phyloP scores from a whole-genome alignment of 176 grass and related monocot species.

The Triticum timopheevii region DNA sequence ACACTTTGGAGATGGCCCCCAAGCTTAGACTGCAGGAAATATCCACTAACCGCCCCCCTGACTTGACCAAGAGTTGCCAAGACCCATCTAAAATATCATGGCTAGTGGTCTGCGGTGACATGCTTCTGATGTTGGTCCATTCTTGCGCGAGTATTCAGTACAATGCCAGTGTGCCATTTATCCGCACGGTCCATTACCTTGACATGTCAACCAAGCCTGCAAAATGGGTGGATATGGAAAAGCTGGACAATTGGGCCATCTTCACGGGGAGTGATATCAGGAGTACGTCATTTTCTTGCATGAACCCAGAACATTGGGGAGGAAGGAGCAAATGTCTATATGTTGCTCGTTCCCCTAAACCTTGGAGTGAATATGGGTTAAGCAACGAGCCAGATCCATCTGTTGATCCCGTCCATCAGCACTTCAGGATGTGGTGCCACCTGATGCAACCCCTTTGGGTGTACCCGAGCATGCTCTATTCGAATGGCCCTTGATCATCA shows the following conservation, averaged over 20 bases:
- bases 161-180: background rate
- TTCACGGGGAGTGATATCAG: background rate
- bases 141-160: background rate
- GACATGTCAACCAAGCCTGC: conserved; percentile 21
- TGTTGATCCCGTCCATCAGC: background rate
- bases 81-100: background rate
- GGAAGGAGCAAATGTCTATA: background rate
- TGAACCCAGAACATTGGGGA: background rate
- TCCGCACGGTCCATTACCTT: background rate
- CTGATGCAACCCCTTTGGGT: background rate
- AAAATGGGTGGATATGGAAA: conserved; percentile 15
- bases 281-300: background rate
- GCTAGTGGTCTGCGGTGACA: conserved; percentile 36
- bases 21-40: background rate
- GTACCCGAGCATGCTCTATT: conserved; percentile 48
- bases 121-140: conserved; percentile 41
- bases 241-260: background rate
- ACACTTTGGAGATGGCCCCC: background rate
- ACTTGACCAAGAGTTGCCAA: background rate
- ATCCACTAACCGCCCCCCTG: background rate
- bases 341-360: background rate
- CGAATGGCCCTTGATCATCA: background rate
- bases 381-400: background rate
- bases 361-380: conserved; percentile 22
- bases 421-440: background rate